phyloP scores from a whole-genome alignment of 129 eudicot genomes.

The Tagetes patula region DNA sequence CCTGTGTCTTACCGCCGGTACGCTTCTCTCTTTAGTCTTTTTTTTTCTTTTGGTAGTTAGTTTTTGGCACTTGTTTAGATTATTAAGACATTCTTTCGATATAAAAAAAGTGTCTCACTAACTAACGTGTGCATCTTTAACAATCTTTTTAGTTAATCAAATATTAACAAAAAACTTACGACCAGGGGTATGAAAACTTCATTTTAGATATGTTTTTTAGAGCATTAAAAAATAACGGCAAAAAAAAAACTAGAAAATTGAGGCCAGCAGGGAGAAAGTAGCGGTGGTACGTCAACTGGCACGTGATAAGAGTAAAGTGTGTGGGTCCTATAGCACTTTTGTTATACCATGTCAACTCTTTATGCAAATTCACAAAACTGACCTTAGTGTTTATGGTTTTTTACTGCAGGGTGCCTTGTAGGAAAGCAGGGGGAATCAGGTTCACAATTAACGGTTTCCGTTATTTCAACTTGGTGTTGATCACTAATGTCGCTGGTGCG shows the following conservation, averaged over 20 bases:
- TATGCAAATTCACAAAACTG: not conserved
- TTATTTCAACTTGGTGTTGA: constrained; percentile 77
- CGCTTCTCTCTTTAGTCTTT: not conserved
- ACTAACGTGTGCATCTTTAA: no score
- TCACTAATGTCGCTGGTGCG: constrained; percentile 82
- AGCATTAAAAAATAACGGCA: not conserved
- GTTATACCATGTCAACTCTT: not conserved
- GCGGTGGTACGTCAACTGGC: constrained; percentile 8
- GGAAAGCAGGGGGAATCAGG: constrained; percentile 76
- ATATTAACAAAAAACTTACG: no score
- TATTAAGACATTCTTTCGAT: no score
- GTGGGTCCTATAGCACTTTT: not conserved
- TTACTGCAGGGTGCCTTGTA: constrained; percentile 73
- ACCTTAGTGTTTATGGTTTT: constrained; percentile 20
- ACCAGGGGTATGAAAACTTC: not conserved
- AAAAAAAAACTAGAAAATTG: not conserved
- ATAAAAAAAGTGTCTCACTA: no score
- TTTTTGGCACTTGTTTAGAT: no score
- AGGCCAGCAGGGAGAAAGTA: not conserved
- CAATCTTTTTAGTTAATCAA: no score
- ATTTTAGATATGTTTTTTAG: not conserved
- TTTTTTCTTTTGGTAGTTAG: not conserved
- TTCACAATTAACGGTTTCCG: constrained; percentile 88
- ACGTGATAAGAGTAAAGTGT: constrained; percentile 17
- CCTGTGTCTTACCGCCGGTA: constrained; percentile 88